A percentile compares a stretch with the other conserved stretches of the same genome.
phyloP scores from a whole-genome alignment of 495 filamentous ascomycete genomes.

The Aspergillus bertholletiae region DNA sequence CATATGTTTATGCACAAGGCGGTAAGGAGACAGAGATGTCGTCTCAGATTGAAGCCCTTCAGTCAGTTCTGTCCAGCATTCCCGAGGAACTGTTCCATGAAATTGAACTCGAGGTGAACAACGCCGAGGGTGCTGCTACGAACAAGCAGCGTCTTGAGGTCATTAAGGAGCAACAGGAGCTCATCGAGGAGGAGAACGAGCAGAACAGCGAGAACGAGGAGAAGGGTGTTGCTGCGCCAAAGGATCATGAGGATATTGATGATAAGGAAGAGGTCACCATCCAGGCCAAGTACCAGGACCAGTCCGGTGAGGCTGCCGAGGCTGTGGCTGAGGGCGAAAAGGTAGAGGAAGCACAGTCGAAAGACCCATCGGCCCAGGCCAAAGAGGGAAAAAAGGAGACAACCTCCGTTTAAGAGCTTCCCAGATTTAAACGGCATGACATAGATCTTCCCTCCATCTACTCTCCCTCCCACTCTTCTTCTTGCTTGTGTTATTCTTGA shows the following conservation, averaged over 20 bases:
- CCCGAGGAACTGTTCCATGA: conserved; percentile 99
- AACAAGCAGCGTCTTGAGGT: conserved; percentile 99
- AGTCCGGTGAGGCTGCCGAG: conserved; percentile 40
- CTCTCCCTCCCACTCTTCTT: not conserved
- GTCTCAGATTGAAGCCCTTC: conserved; percentile 89
- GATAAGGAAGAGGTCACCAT: conserved; percentile 56
- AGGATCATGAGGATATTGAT: conserved; percentile 81
- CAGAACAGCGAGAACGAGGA: conserved; percentile 75
- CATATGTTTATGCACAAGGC: conserved; percentile 84
- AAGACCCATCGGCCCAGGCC: conserved; percentile 1
- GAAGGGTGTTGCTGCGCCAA: conserved; percentile 48
- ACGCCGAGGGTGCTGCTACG: conserved; percentile 92
- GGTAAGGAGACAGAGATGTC: conserved; percentile 86
- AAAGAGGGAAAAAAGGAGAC: conserved; percentile 30
- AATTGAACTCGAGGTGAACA: conserved; percentile 97
- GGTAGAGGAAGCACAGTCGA: conserved; percentile 27
- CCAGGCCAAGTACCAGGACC: conserved; percentile 25
- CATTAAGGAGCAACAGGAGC: conserved; percentile 95
- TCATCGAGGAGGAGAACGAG: conserved; percentile 95
- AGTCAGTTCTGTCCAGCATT: conserved; percentile 86
- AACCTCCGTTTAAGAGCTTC: not conserved
- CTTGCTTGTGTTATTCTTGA: conserved; percentile 20
- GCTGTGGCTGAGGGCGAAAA: conserved; percentile 39
- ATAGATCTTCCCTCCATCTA: not conserved
- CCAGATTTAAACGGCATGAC: not conserved